Base-by-base conservation (phyloP, 73 alveolate species). In the Blepharisma japonicum region DNA sequence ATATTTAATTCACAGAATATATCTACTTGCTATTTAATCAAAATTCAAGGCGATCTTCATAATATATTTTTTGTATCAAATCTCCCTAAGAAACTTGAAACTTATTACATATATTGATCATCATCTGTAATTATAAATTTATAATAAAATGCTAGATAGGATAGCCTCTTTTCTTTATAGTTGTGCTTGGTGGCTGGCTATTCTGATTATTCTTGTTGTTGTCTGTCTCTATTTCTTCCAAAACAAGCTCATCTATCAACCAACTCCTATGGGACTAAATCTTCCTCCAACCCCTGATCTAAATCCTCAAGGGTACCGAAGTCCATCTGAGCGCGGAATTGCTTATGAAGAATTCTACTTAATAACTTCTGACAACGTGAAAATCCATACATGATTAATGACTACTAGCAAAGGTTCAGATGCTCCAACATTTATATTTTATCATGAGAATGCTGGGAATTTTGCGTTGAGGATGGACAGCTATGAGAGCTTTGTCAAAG, bases 361-460 rank as follows among this genome's bases (percentile, higher is more conserved):
- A 0, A 51, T 25, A 8, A 90, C 96, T 0, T 20, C 68, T 6
- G 96, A 90, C 56, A 45, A 67, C 6, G 67, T 83, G 21, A 55
- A 21, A 25, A 71, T 90, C n/a, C 53, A 54, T 9, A 93, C 93
- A 55, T 93, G 98, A 96, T 81, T 93, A 39, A 80, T 91, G 56
- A 42, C 11, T 9, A 9, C 25, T 67, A 77, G 81, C 67, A 72
- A 76, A 72, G 55, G 70, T 20, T 23, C 67, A 39, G 90, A 3
- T 3, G 0, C 56, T 7, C 80, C 92, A 4, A 85, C 98, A 0
- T 71, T 96, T 6, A 78, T 96, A 45, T 96, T 85, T 85, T 94
- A 93, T 85, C 98, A 93, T 72, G 99, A 91, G 77, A 96, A 96
- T 84, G 99, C 99, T 55, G 99, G 99, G 66, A 96, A 96, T 86